A percentile compares a stretch with the other conserved stretches of the same genome.
These are phyloP conservation scores for Acmispon strigosus DNA, from an alignment of 306 rosid genomes.

Conservation along the genomic window DNA sequence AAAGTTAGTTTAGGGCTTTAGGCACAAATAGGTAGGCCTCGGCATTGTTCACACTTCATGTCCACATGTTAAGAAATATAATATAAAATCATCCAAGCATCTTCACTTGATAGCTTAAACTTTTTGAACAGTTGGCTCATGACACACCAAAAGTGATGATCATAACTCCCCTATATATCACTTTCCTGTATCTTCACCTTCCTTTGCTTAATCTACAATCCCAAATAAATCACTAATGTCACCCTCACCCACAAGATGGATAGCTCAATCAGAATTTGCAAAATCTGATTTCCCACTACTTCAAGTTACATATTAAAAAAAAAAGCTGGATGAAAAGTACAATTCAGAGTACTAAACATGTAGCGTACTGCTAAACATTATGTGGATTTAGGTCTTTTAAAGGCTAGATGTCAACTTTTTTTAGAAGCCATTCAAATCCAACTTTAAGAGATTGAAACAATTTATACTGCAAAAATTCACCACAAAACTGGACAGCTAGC, in stretches of 20 bases:
- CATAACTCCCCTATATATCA: not conserved
- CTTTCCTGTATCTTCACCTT: not conserved
- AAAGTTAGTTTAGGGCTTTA: too few species aligned
- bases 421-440: not conserved
- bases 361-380: not conserved
- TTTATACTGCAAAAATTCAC: constrained; percentile 1
- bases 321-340: not conserved
- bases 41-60: too few species aligned
- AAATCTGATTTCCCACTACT: not conserved
- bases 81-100: too few species aligned
- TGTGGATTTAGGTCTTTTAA: not conserved
- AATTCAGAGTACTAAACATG: constrained; percentile 11
- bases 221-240: not conserved
- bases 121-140: too few species aligned
- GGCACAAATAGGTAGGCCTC: too few species aligned
- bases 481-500: not conserved
- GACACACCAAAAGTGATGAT: not conserved
- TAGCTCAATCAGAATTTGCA: not conserved
- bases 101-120: too few species aligned
- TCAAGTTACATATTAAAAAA: not conserved
- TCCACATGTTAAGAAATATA: too few species aligned
- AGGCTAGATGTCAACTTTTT: not conserved
- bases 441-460: not conserved
- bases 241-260: not conserved
- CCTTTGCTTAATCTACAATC: not conserved